Conservation (phyloP, 1,139 yeast species). For the Diutina pseudorugosa region DNA sequence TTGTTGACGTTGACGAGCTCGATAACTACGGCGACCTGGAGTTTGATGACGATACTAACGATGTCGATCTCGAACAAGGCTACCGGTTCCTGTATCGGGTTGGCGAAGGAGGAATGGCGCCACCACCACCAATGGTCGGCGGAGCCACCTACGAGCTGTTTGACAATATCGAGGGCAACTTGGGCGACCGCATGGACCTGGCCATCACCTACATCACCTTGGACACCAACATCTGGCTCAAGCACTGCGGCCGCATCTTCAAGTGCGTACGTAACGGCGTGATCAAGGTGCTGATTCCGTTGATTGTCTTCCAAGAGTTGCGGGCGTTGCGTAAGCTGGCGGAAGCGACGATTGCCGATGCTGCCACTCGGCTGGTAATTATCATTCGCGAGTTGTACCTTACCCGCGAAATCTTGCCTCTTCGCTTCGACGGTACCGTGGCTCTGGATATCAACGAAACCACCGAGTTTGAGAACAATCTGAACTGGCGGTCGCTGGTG, state of each 20-base stretch:
- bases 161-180: slow-evolving; percentile 21
- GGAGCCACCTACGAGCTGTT: neutral
- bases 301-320: slow-evolving; percentile 69
- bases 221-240: slow-evolving; percentile 73
- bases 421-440: slow-evolving; percentile 44
- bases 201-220: slow-evolving; percentile 48
- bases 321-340: slow-evolving; percentile 62
- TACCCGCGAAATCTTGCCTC: slow-evolving; percentile 38
- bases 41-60: slow-evolving; percentile 7
- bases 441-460: slow-evolving; percentile 46
- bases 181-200: slow-evolving; percentile 41
- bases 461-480: slow-evolving; percentile 48
- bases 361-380: slow-evolving; percentile 71
- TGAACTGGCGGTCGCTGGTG: slow-evolving; percentile 51
- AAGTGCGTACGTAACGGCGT: slow-evolving; percentile 54
- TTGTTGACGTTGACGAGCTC: slow-evolving; percentile 4
- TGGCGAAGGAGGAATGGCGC: neutral
- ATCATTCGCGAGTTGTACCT: slow-evolving; percentile 55
- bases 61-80: neutral
- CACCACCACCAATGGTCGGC: neutral
- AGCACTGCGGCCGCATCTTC: slow-evolving; percentile 66
- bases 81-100: neutral
- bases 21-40: slow-evolving; percentile 11
- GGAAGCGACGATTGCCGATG: slow-evolving; percentile 67
- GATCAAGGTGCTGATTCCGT: slow-evolving; percentile 48